Conservation (phyloP, 1,284 basidiomycete species). For the Ceratobasidium sp. region DNA sequence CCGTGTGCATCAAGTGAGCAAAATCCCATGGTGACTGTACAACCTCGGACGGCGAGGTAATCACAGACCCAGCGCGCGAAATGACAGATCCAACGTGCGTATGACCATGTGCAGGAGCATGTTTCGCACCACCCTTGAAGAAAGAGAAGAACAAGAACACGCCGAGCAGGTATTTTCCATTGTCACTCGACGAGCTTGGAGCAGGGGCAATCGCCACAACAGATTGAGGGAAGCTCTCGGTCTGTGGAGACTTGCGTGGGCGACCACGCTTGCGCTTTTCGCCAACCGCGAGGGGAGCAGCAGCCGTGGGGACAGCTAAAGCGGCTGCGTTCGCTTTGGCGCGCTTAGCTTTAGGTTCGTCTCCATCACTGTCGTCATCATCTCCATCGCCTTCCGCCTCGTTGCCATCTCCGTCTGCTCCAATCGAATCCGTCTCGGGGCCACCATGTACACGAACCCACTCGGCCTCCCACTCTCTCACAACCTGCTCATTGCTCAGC, state of each 20-base stretch:
- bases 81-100: slow-evolving; percentile 35
- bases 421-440: slow-evolving; percentile 66
- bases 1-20: slow-evolving; percentile 31
- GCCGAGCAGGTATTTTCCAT: slow-evolving; percentile 42
- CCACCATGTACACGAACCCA: slow-evolving; percentile 68
- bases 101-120: slow-evolving; percentile 18
- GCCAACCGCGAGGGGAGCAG: slow-evolving; percentile 18
- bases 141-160: slow-evolving; percentile 44
- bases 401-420: slow-evolving; percentile 53
- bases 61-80: slow-evolving; percentile 38
- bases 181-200: not conserved
- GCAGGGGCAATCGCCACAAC: slow-evolving; percentile 31
- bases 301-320: slow-evolving; percentile 10
- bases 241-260: slow-evolving; percentile 63
- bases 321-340: slow-evolving; percentile 19
- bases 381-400: slow-evolving; percentile 60
- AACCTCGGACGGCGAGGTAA: slow-evolving; percentile 9
- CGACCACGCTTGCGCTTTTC: slow-evolving; percentile 78
- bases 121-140: slow-evolving; percentile 38
- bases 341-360: slow-evolving; percentile 46
- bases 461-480: slow-evolving; percentile 71
- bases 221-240: slow-evolving; percentile 46
- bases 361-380: slow-evolving; percentile 60
- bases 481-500: slow-evolving; percentile 65
- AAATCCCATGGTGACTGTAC: slow-evolving; percentile 33